Percentiles rank a stretch among this genome's conserved stretches.
Evolutionary conservation across 169 alveolate species (phyloP).

Genomic region (Plasmodium ovale): DNA sequence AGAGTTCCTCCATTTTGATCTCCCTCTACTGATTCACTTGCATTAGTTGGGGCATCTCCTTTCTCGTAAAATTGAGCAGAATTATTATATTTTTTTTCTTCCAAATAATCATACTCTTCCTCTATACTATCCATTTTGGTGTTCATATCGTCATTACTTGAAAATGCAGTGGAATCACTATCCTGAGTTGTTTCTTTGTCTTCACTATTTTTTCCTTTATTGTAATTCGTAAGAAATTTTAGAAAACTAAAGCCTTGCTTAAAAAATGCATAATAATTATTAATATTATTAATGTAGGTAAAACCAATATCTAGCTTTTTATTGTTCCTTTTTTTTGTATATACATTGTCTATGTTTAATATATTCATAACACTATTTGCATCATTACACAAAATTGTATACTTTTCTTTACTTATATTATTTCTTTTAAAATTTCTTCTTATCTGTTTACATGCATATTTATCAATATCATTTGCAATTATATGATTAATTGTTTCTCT

Average conservation of each 20-base stretch:
- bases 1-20: not conserved
- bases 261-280: constrained; percentile 55
- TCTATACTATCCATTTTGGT: not conserved
- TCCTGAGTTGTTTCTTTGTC: not conserved
- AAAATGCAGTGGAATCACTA: constrained; percentile 29
- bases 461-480: constrained; percentile 91
- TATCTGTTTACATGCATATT: constrained; percentile 82
- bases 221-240: constrained; percentile 36
- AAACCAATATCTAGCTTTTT: constrained; percentile 69
- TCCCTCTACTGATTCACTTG: not conserved
- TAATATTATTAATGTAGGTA: constrained; percentile 25
- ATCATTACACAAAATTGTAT: constrained; percentile 83
- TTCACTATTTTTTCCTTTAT: constrained; percentile 7
- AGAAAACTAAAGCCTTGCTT: constrained; percentile 57
- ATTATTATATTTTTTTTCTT: not conserved
- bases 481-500: constrained; percentile 84
- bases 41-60: not conserved
- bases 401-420: constrained; percentile 74
- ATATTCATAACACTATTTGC: constrained; percentile 80
- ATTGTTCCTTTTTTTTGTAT: constrained; percentile 45
- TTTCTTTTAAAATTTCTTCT: constrained; percentile 76
- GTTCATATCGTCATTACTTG: not conserved
- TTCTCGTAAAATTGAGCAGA: not conserved
- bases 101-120: not conserved
- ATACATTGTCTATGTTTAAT: constrained; percentile 42